Conservation (phyloP, 2,329 filamentous ascomycete genomes). For the Ophiosphaerella herpotricha region DNA sequence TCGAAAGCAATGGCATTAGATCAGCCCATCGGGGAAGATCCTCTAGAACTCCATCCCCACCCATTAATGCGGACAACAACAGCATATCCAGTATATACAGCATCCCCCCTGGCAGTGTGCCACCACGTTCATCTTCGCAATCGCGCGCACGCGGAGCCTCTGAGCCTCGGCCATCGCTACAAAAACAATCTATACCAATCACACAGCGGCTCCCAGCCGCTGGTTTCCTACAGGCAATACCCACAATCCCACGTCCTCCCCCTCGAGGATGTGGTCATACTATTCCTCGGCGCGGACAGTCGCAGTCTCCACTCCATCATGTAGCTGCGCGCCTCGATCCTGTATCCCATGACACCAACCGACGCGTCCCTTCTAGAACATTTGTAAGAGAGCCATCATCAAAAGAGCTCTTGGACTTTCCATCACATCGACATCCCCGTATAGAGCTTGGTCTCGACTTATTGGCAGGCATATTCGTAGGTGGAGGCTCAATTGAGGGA, state of each 20-base stretch:
- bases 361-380: constrained; percentile 54
- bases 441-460: constrained; percentile 56
- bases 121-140: constrained; percentile 53
- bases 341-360: constrained; percentile 48
- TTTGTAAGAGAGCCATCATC: constrained; percentile 54
- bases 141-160: constrained; percentile 32
- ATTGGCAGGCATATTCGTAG: constrained; percentile 58
- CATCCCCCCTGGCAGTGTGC: constrained; percentile 51
- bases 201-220: constrained; percentile 20
- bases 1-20: constrained; percentile 34
- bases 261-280: constrained; percentile 35
- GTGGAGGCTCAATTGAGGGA: constrained; percentile 60
- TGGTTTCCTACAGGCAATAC: constrained; percentile 7
- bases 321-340: constrained; percentile 48
- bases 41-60: constrained; percentile 41
- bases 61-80: constrained; percentile 38
- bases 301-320: constrained; percentile 56
- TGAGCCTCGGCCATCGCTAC: constrained; percentile 20
- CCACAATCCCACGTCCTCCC: constrained; percentile 24
- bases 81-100: constrained; percentile 53
- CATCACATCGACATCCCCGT: constrained; percentile 54
- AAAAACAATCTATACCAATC: constrained; percentile 5
- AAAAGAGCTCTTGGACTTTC: constrained; percentile 56
- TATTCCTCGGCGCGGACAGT: constrained; percentile 52
- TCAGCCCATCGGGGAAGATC: constrained; percentile 28